These are phyloP conservation scores for Moricandia moricandioides DNA, from an alignment of 345 rosid species.

Conservation along the genomic window DNA sequence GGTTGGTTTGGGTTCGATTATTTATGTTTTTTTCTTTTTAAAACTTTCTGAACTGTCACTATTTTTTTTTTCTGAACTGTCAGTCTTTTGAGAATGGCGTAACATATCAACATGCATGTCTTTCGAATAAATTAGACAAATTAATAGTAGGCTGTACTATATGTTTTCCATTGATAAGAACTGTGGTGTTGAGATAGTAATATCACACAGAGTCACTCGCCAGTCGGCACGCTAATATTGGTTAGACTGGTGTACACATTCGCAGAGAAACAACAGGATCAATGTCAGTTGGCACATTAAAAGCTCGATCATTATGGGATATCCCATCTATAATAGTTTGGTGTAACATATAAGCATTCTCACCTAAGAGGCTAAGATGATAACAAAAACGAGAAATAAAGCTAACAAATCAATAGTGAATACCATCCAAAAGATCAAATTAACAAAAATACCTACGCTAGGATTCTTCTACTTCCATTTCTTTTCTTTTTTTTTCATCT, in stretches of 20 bases:
- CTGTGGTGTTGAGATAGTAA: background rate
- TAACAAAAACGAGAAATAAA: background rate
- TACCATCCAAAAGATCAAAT: background rate
- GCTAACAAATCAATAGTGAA: background rate
- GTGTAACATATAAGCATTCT: background rate
- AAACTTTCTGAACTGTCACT: background rate
- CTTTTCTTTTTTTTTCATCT: background rate
- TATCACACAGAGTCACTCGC: background rate
- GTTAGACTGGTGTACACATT: background rate
- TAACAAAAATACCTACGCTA: background rate
- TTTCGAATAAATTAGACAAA: background rate
- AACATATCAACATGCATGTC: constrained; percentile 1
- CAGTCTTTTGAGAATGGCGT: background rate
- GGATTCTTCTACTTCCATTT: constrained; percentile 4
- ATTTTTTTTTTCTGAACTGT: background rate
- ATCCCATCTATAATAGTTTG: background rate
- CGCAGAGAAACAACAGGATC: background rate
- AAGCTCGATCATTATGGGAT: background rate
- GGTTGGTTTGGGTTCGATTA: constrained; percentile 8
- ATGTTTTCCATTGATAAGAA: background rate
- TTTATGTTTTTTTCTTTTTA: background rate
- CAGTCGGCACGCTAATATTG: background rate
- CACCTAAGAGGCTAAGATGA: background rate
- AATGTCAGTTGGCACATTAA: background rate
- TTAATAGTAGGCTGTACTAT: background rate